Evolutionary conservation across 192 early-diverging fungal genomes (phyloP), one percentile per base, ranked within the genome.

Genomic region (Phycomyces blakesleeanus): DNA sequence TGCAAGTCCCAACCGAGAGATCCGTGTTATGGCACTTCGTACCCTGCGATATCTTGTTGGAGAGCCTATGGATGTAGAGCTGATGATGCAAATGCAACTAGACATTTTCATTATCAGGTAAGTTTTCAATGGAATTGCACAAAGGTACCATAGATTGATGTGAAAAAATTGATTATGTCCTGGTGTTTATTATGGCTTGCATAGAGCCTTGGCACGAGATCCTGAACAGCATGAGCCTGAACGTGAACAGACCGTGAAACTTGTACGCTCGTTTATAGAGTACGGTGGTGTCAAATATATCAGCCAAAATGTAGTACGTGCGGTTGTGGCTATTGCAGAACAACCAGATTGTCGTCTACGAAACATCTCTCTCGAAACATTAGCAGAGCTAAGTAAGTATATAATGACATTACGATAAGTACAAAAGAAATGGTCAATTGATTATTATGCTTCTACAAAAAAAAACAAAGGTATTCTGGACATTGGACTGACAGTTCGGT

Each of bases 41-140:
- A 81, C 85, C 16, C 59, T 91, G 25, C 76, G 88, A 18, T 80
- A 88, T 26, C 67, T 89, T 6, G 76, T 85, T 27, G 74, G 58
- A 20, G 64, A 58, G 41, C 65, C 75, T 14, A 63, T 53, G 9
- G 73, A 83, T 29, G 70, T 78, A 24, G 71, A 71, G 10, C 49
- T 73, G 7, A 72, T 90, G 57, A 67, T 82, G 39, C 65, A 71
- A 0, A 61, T 72, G 55, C 81, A 87, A 37, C 63, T 91, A 11
- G 91, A 92, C 61, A 62, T 91, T 27, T 91, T 93, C 61, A 78
- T 92, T 57, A 73, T 90, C 56, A 79, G 87, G 90, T 89, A 75
- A 55, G 52, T 51, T 5, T 39, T 29, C 5, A 0, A 9, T 14
- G 21, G 50, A 55, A 54, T 8, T 21, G n/a, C 21, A 1, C 2